Base-by-base conservation (phyloP, 2,329 filamentous ascomycete genomes). In the Leptographium wingfieldii region DNA sequence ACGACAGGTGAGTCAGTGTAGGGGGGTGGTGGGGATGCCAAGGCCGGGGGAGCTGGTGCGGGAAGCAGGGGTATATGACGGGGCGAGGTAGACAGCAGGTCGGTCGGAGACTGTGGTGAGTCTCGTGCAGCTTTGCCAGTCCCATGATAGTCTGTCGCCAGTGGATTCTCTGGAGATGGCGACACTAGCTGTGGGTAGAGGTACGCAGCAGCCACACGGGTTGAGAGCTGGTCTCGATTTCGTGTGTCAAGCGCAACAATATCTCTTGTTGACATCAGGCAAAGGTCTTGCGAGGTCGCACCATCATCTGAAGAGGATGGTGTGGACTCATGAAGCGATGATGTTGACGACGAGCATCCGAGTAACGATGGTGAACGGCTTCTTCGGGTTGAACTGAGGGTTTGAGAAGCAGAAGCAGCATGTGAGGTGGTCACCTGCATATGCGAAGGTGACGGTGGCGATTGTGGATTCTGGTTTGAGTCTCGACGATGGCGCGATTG, bases 251-350 rank as follows among this genome's bases (percentile, higher is more conserved):
- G 71, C 46, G 73, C 72, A 65, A 83, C 73, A 25, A 84, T 71
- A 53, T 83, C 80, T 14, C 72, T 71, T 0, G 81, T 84, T 0
- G 79, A 80, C 55, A 84, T 80, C 48, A 82, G 69, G 4, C 75
- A 74, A 65, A 76, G 73, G 31, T 66, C 62, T 4, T 61, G 64
- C 1, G 74, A 72, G 25, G 63, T 67, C 1, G 68, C 62, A 19
- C 62, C 62, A 5, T 74, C 73, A n/a, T 73, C 73, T 2, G 75
- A 67, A 2, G 60, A 60, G 5, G 56, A 43, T 1, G 57, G 48
- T 2, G 43, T 53, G 2, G 51, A 49, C 25, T 11, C 31, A 10
- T 22, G 49, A 9, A 43, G 19, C 22, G 55, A 55, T 6, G 59
- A 55, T 2, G 62, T 59, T 12, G 48, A 40, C 4, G 59, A 60